Conservation (phyloP, 164 flowering plant genomes). For the Berberis vulgaris region DNA sequence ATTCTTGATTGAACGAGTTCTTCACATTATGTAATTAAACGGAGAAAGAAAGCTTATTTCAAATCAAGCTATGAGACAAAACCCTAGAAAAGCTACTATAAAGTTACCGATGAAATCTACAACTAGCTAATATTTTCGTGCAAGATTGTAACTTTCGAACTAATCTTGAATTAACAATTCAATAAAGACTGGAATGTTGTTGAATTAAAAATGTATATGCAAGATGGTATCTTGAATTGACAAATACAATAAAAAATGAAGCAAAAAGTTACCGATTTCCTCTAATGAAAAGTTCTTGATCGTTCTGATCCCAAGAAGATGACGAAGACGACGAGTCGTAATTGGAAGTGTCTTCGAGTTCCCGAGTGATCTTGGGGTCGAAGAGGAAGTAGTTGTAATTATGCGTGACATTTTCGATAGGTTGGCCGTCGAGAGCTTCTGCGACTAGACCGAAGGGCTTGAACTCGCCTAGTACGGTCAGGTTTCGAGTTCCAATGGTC, state of each 20-base stretch:
- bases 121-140: too few species aligned
- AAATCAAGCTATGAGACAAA: too few species aligned
- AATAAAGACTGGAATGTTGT: too few species aligned
- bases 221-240: too few species aligned
- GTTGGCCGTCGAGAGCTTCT: constrained; percentile 76
- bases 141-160: too few species aligned
- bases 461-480: constrained; percentile 79
- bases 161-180: too few species aligned
- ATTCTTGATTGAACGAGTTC: too few species aligned
- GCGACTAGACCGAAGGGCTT: constrained; percentile 84
- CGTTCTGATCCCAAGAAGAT: constrained; percentile 34
- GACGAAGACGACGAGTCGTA: constrained; percentile 14
- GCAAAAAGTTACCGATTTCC: constrained; percentile 1
- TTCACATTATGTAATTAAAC: too few species aligned
- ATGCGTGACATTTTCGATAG: constrained; percentile 28
- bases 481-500: constrained; percentile 37
- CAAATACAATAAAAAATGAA: neutral
- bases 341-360: constrained; percentile 28
- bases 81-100: too few species aligned
- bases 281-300: constrained; percentile 81
- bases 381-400: constrained; percentile 71
- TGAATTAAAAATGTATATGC: too few species aligned
- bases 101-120: too few species aligned
- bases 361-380: constrained; percentile 44
- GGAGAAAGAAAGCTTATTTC: too few species aligned